phyloP scores from a whole-genome alignment of 176 grass and related monocot genomes.

The Eremochloa ophiuroides region DNA sequence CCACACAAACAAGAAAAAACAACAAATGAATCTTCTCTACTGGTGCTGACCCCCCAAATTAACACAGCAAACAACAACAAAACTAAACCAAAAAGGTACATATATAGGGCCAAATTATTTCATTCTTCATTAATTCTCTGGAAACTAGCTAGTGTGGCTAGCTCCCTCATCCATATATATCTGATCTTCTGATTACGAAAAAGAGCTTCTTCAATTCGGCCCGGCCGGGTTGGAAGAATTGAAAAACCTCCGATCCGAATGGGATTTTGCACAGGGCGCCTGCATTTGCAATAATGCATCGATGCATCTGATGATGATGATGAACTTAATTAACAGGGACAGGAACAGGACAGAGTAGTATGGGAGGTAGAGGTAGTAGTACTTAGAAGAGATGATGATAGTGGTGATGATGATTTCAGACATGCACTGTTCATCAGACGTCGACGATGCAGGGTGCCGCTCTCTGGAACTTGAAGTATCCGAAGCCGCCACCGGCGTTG shows the following conservation, averaged over 20 bases:
- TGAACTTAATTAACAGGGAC: no score
- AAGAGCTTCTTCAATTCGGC: neutral
- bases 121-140: no score
- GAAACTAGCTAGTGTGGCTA: neutral
- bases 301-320: no score
- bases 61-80: neutral
- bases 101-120: no score
- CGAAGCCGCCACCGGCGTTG: conserved; percentile 31
- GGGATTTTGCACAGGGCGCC: neutral
- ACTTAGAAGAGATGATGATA: neutral
- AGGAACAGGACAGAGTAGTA: no score
- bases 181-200: neutral
- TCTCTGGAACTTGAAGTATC: conserved; percentile 53
- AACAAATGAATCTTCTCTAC: no score
- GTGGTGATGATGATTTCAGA: no score
- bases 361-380: neutral
- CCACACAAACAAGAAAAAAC: neutral
- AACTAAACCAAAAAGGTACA: no score
- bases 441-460: conserved; percentile 49
- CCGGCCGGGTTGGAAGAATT: neutral
- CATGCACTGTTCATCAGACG: no score
- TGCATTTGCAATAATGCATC: no score
- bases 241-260: neutral
- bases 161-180: neutral
- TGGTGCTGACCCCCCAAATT: no score